Evolutionary conservation across 2,329 filamentous ascomycete genomes (phyloP).

Genomic region (Coleophoma cylindrospora): DNA sequence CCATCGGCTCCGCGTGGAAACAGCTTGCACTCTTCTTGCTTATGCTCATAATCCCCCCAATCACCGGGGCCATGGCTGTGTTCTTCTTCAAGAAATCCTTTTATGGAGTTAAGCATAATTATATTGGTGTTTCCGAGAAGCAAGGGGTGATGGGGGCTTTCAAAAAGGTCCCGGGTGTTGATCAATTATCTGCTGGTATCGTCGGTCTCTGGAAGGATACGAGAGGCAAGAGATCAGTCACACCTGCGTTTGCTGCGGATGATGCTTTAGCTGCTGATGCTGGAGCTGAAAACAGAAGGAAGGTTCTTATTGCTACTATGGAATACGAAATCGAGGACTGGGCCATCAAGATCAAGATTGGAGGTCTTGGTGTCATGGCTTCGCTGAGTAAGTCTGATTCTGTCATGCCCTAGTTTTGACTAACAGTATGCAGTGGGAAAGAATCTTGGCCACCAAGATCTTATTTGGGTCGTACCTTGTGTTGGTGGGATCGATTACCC

Average conservation of each 20-base stretch:
- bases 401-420: not conserved
- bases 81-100: slow-evolving; percentile 1
- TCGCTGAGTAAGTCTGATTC: slow-evolving; percentile 39
- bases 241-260: not conserved
- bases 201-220: not conserved
- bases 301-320: slow-evolving; percentile 64
- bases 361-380: slow-evolving; percentile 66
- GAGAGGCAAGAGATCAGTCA: not conserved
- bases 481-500: slow-evolving; percentile 63
- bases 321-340: slow-evolving; percentile 70
- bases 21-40: not conserved
- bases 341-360: slow-evolving; percentile 67
- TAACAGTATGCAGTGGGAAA: slow-evolving; percentile 43
- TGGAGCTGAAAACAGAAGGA: slow-evolving; percentile 31
- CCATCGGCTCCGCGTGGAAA: not conserved
- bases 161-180: not conserved
- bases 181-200: not conserved
- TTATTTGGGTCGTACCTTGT: slow-evolving; percentile 60
- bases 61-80: not conserved
- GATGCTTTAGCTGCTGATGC: not conserved
- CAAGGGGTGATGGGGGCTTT: not conserved
- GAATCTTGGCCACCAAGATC: slow-evolving; percentile 57
- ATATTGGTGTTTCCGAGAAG: not conserved
- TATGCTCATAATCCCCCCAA: not conserved
- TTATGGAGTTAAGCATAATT: not conserved